Conservation (phyloP, 2,329 filamentous ascomycete genomes). For the Ophiostoma ips region DNA sequence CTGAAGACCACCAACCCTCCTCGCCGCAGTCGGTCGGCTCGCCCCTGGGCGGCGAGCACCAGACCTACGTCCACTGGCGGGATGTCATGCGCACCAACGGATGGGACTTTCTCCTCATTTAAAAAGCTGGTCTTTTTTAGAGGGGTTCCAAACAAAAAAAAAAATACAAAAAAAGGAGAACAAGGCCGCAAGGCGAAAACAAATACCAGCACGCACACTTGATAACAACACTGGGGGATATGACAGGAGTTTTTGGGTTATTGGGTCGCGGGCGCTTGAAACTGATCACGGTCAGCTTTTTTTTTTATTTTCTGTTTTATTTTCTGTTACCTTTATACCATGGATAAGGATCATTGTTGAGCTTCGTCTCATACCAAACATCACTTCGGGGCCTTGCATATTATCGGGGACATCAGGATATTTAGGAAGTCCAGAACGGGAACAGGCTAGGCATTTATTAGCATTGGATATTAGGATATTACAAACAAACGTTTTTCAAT, state of each 20-base stretch:
- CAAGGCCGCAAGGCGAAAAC: neutral
- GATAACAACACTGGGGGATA: neutral
- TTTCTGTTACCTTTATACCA: neutral
- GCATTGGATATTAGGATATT: too few species aligned
- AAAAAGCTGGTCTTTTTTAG: conserved; percentile 3
- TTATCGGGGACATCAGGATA: neutral
- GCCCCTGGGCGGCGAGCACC: conserved; percentile 13
- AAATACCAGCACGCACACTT: neutral
- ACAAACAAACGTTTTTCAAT: too few species aligned
- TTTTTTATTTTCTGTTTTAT: neutral
- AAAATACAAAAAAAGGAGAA: neutral
- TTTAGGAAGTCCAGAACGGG: too few species aligned
- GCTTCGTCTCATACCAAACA: neutral
- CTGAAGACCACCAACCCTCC: conserved; percentile 21
- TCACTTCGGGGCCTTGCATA: neutral
- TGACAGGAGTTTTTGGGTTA: neutral
- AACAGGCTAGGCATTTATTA: too few species aligned
- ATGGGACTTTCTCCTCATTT: conserved; percentile 90
- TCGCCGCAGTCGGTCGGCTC: conserved; percentile 18
- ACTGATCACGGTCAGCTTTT: neutral
- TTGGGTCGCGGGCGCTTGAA: neutral
- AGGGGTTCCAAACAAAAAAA: neutral
- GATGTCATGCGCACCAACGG: conserved; percentile 83
- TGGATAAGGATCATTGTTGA: neutral
- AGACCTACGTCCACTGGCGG: conserved; percentile 73